Base-by-base conservation (phyloP, 108 stramenopile genomes). In the Nitzschia inconspicua region DNA sequence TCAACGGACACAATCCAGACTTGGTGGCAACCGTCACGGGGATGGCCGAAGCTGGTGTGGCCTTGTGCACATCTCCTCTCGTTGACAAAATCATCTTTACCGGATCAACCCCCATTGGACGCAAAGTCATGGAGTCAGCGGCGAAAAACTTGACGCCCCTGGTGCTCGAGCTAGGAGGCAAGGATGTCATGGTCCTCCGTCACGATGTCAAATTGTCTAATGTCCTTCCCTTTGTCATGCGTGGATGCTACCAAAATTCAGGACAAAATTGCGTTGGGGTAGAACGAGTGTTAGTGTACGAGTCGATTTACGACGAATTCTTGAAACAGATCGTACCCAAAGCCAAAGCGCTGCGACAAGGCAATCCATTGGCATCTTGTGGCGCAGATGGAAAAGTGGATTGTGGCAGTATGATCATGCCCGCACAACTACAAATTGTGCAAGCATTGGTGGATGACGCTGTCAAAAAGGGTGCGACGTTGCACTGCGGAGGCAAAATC, bases 1-100 rank as follows among this genome's bases (percentile, higher is more conserved):
- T 77, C 20, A 76, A 90, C 70, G 97, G 96, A 9, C 88, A 91
- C 65, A 79, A 90, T 65, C 89, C 95, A 9, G 94, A 98, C 54
- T 76, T 99, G 55, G 83, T 97, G 22, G 91, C 90, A 47, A 80
- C 89, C 20, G 80, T 96, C 44, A 92, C 91, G 5, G 98, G 98
- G 31, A 85, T 89, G 58, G 97, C 86, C 0, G 95, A 93, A 22
- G 80, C 97, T 7, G 98, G 98, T 20, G 84, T 76, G 53, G 97
- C 98, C 3, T 75, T 99, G 58, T 95, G 95, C 18, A 65, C 72
- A 14, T 86, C 82, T 59, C 79, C 83, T 9, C 59, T 85, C 44
- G 89, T 99, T 42, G 97, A 98, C 72, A 98, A 99, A 78, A 86
- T 98, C 57, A 97, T 99, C 72, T 99, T 99, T 63, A 97, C 96